Evolutionary conservation across 176 grass and related monocot species (phyloP).

Genomic region (Musa schizocarpa): DNA sequence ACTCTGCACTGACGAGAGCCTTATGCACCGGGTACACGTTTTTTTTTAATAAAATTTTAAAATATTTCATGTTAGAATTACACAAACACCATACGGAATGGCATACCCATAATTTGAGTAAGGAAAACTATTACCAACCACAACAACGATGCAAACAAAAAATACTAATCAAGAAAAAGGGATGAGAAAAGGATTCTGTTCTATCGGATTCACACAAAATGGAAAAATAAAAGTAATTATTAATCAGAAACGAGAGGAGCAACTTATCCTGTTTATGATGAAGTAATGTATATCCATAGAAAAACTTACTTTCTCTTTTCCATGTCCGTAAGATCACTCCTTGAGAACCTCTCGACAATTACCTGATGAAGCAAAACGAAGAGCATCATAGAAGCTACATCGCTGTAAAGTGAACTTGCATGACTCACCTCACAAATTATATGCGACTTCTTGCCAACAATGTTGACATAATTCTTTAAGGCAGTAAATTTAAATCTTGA

Average conservation of each 20-base stretch:
- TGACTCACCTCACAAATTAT: neutral
- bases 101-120: no score
- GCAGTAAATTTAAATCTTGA: neutral
- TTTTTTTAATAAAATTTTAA: no score
- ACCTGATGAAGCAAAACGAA: constrained; percentile 17
- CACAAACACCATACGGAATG: no score
- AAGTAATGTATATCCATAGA: no score
- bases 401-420: neutral
- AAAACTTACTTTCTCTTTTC: constrained; percentile 39
- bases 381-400: neutral
- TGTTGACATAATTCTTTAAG: neutral
- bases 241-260: neutral
- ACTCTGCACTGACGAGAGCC: no score
- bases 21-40: no score
- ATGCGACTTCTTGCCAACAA: neutral
- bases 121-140: neutral
- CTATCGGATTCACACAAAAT: neutral
- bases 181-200: neutral
- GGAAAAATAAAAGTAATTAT: neutral
- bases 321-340: constrained; percentile 36
- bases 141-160: neutral
- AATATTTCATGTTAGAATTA: no score
- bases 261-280: no score
- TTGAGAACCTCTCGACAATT: constrained; percentile 35
- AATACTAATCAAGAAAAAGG: neutral